These are phyloP conservation scores for Nectriaceae sp. DNA, from an alignment of 2,329 filamentous ascomycete genomes.

Conservation along the genomic window DNA sequence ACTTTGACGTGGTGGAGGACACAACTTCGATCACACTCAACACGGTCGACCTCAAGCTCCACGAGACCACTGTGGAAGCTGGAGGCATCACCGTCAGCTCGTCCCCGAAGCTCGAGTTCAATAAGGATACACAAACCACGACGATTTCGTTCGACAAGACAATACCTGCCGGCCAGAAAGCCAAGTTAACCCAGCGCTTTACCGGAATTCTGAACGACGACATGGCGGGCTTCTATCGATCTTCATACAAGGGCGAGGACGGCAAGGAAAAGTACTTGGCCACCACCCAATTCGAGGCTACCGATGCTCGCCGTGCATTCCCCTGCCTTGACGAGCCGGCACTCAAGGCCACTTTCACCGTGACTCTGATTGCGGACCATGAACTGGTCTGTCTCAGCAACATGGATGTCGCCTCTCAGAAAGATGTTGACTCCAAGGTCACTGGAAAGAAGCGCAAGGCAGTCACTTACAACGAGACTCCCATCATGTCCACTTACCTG, in stretches of 20 bases:
- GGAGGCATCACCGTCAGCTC: conserved; percentile 49
- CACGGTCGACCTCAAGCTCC: conserved; percentile 82
- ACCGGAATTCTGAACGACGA: conserved; percentile 84
- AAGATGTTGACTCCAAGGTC: conserved; percentile 67
- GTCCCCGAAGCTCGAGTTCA: conserved; percentile 60
- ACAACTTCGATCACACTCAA: conserved; percentile 86
- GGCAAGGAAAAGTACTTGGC: conserved; percentile 82
- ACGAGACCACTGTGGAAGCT: conserved; percentile 53
- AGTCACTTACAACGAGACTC: conserved; percentile 89
- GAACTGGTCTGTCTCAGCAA: conserved; percentile 91
- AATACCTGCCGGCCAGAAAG: conserved; percentile 74
- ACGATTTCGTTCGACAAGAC: conserved; percentile 77
- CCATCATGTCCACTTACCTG: conserved; percentile 94
- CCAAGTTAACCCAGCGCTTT: conserved; percentile 63
- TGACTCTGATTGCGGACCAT: conserved; percentile 89
- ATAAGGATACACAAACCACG: conserved; percentile 79
- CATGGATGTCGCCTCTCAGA: conserved; percentile 88
- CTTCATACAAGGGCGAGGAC: conserved; percentile 82
- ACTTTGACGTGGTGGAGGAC: conserved; percentile 84
- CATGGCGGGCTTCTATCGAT: conserved; percentile 97
- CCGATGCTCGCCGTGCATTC: conserved; percentile 88
- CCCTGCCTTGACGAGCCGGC: conserved; percentile 97
- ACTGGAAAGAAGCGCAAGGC: conserved; percentile 68
- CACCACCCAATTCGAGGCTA: conserved; percentile 95
- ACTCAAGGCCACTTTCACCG: conserved; percentile 88